Conservation (phyloP, 2,329 filamentous ascomycete species). For the Xylariomycetidae sp. region DNA sequence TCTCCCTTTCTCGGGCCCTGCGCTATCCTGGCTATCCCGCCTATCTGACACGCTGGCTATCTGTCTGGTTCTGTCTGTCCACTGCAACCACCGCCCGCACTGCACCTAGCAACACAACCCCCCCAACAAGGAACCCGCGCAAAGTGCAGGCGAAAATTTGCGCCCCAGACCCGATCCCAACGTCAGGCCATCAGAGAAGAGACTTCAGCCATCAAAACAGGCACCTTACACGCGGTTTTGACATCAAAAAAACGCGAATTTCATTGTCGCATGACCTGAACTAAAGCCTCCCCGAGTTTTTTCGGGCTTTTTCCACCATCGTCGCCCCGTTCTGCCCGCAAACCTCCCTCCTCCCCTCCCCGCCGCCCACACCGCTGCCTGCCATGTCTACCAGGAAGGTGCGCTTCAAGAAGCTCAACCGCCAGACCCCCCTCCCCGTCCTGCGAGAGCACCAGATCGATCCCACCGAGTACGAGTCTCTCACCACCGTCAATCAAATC, state of each 20-base stretch:
- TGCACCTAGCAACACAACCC: constrained; percentile 11
- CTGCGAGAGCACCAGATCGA: constrained; percentile 90
- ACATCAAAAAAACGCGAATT: constrained; percentile 50
- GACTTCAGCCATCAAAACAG: constrained; percentile 49
- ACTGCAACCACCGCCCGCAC: constrained; percentile 6
- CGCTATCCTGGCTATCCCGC: too few species aligned
- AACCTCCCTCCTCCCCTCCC: constrained; percentile 18
- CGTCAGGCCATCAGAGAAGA: constrained; percentile 45
- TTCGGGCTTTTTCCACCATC: constrained; percentile 52
- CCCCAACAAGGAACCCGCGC: constrained; percentile 21
- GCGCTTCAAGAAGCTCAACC: constrained; percentile 84
- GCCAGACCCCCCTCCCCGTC: constrained; percentile 81
- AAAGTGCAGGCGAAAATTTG: constrained; percentile 46
- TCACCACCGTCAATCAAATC: constrained; percentile 77
- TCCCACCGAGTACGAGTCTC: constrained; percentile 75
- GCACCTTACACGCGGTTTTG: constrained; percentile 41
- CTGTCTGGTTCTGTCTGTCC: too few species aligned
- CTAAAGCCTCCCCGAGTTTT: constrained; percentile 61
- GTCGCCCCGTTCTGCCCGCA: constrained; percentile 28
- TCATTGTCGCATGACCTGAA: constrained; percentile 47
- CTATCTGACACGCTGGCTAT: too few species aligned
- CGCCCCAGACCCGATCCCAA: constrained; percentile 50
- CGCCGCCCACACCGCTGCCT: constrained; percentile 26
- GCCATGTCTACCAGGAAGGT: constrained; percentile 63
- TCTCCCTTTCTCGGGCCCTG: too few species aligned